These are phyloP conservation scores for Draba incana DNA, from an alignment of 345 rosid species.

Conservation along the genomic window DNA sequence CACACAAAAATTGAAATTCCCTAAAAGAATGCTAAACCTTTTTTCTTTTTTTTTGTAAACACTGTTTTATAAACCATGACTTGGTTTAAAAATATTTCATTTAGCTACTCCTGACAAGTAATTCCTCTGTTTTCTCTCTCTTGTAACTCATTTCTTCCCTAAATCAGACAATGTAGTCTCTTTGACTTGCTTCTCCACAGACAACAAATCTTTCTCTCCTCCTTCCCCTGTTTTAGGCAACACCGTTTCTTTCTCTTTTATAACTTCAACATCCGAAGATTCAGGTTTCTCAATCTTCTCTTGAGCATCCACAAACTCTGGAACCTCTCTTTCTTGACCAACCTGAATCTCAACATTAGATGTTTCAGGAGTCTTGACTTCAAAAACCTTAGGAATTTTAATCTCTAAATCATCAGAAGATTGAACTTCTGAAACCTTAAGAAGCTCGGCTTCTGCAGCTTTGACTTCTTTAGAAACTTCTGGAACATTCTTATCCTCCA, in stretches of 20 bases:
- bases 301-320: slow-evolving; percentile 35
- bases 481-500: slow-evolving; percentile 27
- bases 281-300: slow-evolving; percentile 30
- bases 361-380: slow-evolving; percentile 27
- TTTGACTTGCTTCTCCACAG: slow-evolving; percentile 32
- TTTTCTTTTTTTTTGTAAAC: not conserved
- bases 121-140: slow-evolving; percentile 9
- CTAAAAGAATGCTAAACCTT: slow-evolving; percentile 24
- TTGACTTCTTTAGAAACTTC: slow-evolving; percentile 24
- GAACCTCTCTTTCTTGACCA: slow-evolving; percentile 3
- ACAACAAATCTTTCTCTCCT: slow-evolving; percentile 7
- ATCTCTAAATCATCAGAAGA: slow-evolving; percentile 31
- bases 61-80: slow-evolving; percentile 1
- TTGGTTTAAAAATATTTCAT: not conserved
- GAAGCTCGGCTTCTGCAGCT: slow-evolving; percentile 32
- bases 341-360: slow-evolving; percentile 1
- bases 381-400: slow-evolving; percentile 27
- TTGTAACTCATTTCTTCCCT: slow-evolving; percentile 25
- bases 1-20: slow-evolving; percentile 31
- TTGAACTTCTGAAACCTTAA: slow-evolving; percentile 38
- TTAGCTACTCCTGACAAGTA: slow-evolving; percentile 33
- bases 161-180: slow-evolving; percentile 22
- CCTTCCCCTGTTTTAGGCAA: slow-evolving; percentile 6
- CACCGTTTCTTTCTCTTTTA: slow-evolving; percentile 7
- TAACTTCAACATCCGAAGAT: not conserved